Evolutionary conservation across 2,329 filamentous ascomycete genomes (phyloP).

Genomic region (Alternaria metachromatica): DNA sequence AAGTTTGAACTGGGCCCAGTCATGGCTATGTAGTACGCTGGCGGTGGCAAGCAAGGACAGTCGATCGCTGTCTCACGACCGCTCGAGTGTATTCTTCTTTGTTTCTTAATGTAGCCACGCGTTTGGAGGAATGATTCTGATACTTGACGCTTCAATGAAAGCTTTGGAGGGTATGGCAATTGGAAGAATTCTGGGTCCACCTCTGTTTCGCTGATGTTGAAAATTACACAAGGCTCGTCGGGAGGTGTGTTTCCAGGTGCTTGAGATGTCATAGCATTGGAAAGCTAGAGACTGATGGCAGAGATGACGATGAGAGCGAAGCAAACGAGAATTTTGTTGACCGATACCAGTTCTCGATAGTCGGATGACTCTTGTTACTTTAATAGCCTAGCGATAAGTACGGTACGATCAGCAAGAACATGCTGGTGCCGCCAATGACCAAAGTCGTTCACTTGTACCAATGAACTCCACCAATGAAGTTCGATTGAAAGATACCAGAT

Average conservation of each 20-base stretch:
- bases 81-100: neutral
- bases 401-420: neutral
- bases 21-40: neutral
- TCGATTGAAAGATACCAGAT: neutral
- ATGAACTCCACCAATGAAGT: neutral
- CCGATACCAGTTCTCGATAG: neutral
- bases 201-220: slow-evolving; percentile 1
- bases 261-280: slow-evolving; percentile 1
- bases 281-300: neutral
- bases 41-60: neutral
- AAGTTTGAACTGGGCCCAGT: neutral
- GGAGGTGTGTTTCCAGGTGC: neutral
- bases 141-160: slow-evolving; percentile 1
- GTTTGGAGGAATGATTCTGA: slow-evolving; percentile 4
- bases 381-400: neutral
- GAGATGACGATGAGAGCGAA: neutral
- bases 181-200: neutral
- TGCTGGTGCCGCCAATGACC: neutral
- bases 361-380: neutral
- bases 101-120: slow-evolving; percentile 1
- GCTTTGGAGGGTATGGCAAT: neutral
- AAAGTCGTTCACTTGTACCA: neutral
- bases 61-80: neutral
- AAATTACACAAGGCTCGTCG: neutral
- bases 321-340: neutral